These are phyloP conservation scores for Gymnopilus junonius DNA, from an alignment of 768 basidiomycete genomes.

Conservation along the genomic window DNA sequence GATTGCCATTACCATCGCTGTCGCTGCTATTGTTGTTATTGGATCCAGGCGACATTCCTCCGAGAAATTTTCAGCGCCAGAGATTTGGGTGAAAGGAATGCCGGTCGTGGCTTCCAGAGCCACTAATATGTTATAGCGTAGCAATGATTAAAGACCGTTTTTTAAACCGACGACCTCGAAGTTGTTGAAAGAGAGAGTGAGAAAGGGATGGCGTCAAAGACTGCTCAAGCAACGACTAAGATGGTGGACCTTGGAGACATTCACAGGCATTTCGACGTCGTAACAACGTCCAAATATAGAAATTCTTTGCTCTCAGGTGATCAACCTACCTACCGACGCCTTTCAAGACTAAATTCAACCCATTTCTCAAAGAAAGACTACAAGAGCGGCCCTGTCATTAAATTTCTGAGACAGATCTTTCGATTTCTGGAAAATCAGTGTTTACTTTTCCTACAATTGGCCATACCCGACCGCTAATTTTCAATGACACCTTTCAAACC, in stretches of 20 bases:
- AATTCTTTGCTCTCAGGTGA: conserved; percentile 1
- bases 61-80: neutral
- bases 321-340: neutral
- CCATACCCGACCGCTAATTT: neutral
- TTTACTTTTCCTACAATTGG: neutral
- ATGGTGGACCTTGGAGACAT: neutral
- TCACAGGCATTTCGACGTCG: conserved; percentile 3
- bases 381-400: neutral
- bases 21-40: neutral
- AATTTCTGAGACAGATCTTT: too few species aligned
- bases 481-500: neutral
- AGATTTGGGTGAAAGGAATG: neutral
- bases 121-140: neutral
- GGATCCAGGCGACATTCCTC: neutral
- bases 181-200: neutral
- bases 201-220: neutral
- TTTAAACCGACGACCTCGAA: neutral
- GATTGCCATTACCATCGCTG: too few species aligned
- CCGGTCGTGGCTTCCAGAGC: conserved; percentile 4
- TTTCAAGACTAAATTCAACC: too few species aligned
- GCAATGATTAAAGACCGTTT: neutral
- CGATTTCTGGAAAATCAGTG: neutral
- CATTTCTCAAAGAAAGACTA: neutral
- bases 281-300: neutral
- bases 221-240: neutral